Evolutionary conservation across 1,139 yeast species (phyloP), one percentile per base, ranked within the genome.

Genomic region (Saccharomyces hybrid): DNA sequence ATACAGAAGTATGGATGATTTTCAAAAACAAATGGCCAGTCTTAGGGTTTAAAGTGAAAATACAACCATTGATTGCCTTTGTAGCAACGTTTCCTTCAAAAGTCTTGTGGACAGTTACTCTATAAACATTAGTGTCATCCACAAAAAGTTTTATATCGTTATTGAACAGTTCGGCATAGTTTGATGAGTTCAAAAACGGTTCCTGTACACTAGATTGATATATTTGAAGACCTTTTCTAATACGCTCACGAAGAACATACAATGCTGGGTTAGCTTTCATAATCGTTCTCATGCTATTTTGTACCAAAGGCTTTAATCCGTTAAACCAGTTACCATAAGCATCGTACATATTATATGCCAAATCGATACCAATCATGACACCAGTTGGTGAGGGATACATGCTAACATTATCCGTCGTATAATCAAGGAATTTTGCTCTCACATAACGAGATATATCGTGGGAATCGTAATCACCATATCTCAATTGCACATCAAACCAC

Each of bases 291-390:
- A 95, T 85, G 16, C 98, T 96, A 66, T 86, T 89, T 66, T 88
- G 96, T 75, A 93, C 77, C 65, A 95, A 75, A 3, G 91, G 89
- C 69, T 95, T 95, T 70, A 93, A 74, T 0, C 98, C 98, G 3
- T 95, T 93, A 74, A 93, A 88, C 98, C 99, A 95, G 64, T 89
- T 90, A 38, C 99, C 99, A 71, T 89, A 95, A 0, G 96, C 93
- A 70, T 90, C 97, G 67, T 88, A 90, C 86, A 90, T 88, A 70
- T 93, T 93, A 70, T 95, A 95, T 0, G 99, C 96, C 63, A 95
- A 76, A 71, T 95, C 99, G 60, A 95, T 80, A 29, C 95, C 96
- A 52, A 95, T 79, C 78, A 93, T 82, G 3, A 88, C 78, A 59
- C 99, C 99, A 0, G 96, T 88, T 1, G 96, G 91, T 0, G 96